Evolutionary conservation across 345 rosid species (phyloP).

Genomic region (Cardamine chenopodiifolia): DNA sequence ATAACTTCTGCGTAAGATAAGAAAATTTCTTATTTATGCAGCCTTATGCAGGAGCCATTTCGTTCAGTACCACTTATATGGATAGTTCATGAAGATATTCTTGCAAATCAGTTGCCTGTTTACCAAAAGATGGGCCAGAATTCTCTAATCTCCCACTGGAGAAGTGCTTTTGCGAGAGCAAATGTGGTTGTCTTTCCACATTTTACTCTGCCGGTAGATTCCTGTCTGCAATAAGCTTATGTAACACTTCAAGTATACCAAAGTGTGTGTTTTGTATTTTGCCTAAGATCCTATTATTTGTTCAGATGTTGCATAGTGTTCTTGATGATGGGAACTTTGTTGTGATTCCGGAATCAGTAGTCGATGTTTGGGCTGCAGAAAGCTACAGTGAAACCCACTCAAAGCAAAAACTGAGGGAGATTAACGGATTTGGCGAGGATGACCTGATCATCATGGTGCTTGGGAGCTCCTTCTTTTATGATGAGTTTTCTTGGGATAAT

Average conservation of each 20-base stretch:
- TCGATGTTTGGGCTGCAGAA: slow-evolving; percentile 93
- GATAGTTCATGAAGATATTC: slow-evolving; percentile 88
- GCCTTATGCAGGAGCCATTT: slow-evolving; percentile 99
- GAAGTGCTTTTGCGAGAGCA: slow-evolving; percentile 73
- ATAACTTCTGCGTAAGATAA: slow-evolving; percentile 44
- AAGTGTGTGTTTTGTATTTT: slow-evolving; percentile 36
- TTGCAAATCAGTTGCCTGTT: slow-evolving; percentile 72
- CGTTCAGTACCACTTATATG: slow-evolving; percentile 84
- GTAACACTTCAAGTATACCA: slow-evolving; percentile 20
- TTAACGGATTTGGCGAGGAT: slow-evolving; percentile 58
- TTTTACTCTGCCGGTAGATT: slow-evolving; percentile 74
- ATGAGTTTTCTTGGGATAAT: slow-evolving; percentile 84
- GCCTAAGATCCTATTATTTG: slow-evolving; percentile 41
- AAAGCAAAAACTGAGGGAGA: slow-evolving; percentile 64
- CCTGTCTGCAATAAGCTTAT: slow-evolving; percentile 27
- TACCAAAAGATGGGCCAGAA: slow-evolving; percentile 65
- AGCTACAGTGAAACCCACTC: slow-evolving; percentile 58
- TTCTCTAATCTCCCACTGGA: slow-evolving; percentile 76
- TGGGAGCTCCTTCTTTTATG: slow-evolving; percentile 82
- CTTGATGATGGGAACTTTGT: slow-evolving; percentile 96
- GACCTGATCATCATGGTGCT: slow-evolving; percentile 79
- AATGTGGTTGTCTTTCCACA: slow-evolving; percentile 79
- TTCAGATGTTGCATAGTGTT: slow-evolving; percentile 88
- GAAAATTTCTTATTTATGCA: slow-evolving; percentile 74
- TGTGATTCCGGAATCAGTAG: slow-evolving; percentile 91